Conservation (phyloP, 352 stramenopile species). For the Globisporangium nagaii region DNA sequence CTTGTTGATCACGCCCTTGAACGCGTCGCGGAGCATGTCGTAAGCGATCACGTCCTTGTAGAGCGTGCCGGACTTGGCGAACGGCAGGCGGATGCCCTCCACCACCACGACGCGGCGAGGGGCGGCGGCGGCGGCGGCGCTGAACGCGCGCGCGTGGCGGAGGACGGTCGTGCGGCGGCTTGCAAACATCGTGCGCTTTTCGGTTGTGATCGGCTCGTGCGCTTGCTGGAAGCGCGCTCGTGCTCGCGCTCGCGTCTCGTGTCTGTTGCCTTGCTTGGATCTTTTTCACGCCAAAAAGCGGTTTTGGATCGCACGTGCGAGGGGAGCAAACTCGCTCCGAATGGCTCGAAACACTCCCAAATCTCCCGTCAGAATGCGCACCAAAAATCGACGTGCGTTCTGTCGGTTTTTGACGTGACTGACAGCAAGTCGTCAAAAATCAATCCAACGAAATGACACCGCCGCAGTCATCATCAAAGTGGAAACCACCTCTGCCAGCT, state of each 20-base stretch:
- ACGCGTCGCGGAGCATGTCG: conserved; percentile 57
- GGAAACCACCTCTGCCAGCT: background rate
- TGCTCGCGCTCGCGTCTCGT: background rate
- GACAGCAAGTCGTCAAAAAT: too few relatives aligned
- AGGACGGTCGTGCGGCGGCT: conserved; percentile 20
- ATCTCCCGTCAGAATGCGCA: background rate
- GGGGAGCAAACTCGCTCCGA: too few relatives aligned
- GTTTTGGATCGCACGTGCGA: too few relatives aligned
- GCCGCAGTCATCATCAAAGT: background rate
- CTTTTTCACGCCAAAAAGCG: background rate
- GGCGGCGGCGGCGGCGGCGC: conserved; percentile 23
- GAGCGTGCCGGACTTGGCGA: conserved; percentile 92
- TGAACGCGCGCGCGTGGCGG: conserved; percentile 34
- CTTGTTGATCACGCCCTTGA: conserved; percentile 95
- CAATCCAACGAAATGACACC: conserved; percentile 3
- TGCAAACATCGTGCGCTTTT: conserved; percentile 21
- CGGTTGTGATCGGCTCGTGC: background rate
- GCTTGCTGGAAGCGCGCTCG: background rate
- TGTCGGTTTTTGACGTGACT: too few relatives aligned
- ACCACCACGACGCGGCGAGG: conserved; percentile 89
- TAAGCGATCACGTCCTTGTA: conserved; percentile 71
- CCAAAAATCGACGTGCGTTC: conserved; percentile 1
- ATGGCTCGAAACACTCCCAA: too few relatives aligned
- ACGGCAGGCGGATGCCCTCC: conserved; percentile 91
- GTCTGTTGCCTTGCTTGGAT: too few relatives aligned